Percentiles rank a stretch among this genome's conserved stretches.
phyloP scores from a whole-genome alignment of 2,329 filamentous ascomycete species.

The Aspergillus sp. region DNA sequence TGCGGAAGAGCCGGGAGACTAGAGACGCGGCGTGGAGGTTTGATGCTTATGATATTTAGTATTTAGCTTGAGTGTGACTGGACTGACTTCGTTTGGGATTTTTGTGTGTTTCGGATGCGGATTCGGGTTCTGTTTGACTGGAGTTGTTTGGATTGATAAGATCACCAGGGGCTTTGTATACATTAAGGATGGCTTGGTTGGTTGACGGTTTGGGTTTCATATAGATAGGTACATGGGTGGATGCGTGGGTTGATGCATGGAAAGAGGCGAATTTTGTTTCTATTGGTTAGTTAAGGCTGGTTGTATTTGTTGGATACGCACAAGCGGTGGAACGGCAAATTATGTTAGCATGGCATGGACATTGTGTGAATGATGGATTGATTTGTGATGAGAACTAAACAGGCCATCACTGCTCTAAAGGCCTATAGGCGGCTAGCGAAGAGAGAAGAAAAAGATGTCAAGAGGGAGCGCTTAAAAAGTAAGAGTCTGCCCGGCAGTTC shows the following conservation, averaged over 20 bases:
- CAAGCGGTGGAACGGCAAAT: background rate
- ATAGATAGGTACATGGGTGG: background rate
- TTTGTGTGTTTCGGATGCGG: background rate
- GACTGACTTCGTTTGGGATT: background rate
- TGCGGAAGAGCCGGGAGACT: background rate
- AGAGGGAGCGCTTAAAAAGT: slow-evolving; percentile 24
- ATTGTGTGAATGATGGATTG: background rate
- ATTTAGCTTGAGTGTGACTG: background rate
- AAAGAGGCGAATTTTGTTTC: background rate
- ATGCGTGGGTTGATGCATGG: background rate
- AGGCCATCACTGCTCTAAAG: background rate
- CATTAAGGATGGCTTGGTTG: too few species aligned
- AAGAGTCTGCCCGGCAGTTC: slow-evolving; percentile 36
- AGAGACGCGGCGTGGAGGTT: slow-evolving; percentile 8
- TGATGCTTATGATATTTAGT: slow-evolving; percentile 9
- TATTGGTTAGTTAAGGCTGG: background rate
- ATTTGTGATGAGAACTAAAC: background rate
- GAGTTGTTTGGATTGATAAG: too few species aligned
- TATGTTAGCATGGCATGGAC: background rate
- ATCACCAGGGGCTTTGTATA: too few species aligned
- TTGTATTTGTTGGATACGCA: background rate
- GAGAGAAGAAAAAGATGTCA: background rate
- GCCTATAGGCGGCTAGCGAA: background rate
- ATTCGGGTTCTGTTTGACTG: too few species aligned
- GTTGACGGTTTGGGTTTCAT: background rate